Evolutionary conservation across 257 asterid genomes (phyloP).

Genomic region (Cruciata laevipes): DNA sequence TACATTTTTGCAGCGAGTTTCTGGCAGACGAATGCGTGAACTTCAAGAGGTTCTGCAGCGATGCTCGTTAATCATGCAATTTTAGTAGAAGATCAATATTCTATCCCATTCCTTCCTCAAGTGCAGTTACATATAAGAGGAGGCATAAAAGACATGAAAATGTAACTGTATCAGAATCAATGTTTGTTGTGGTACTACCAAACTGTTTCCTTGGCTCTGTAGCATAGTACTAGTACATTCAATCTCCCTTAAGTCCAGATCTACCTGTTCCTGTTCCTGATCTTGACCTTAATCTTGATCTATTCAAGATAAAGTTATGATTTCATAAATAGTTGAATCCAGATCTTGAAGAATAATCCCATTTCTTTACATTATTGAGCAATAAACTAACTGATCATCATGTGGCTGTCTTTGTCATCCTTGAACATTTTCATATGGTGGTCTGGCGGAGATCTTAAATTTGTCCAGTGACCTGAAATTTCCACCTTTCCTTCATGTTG

Average conservation of each 20-base stretch:
- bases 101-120: neutral
- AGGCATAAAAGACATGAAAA: neutral
- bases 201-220: neutral
- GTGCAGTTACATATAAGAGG: neutral
- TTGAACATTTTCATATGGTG: neutral
- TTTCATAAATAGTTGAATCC: conserved; percentile 1
- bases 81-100: neutral
- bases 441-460: neutral
- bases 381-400: neutral
- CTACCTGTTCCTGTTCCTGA: neutral
- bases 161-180: neutral
- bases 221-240: neutral
- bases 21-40: conserved; percentile 65
- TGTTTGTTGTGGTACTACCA: neutral
- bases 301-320: neutral
- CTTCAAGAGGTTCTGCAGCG: conserved; percentile 87
- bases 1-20: conserved; percentile 49
- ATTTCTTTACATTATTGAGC: conserved; percentile 7
- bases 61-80: conserved; percentile 20
- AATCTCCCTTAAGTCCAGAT: neutral
- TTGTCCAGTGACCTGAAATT: neutral
- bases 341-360: conserved; percentile 8
- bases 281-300: neutral
- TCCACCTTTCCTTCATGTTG: neutral
- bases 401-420: conserved; percentile 1